phyloP scores from a whole-genome alignment of 805 yeast species.

The Lipomyces spencermartinsiae region DNA sequence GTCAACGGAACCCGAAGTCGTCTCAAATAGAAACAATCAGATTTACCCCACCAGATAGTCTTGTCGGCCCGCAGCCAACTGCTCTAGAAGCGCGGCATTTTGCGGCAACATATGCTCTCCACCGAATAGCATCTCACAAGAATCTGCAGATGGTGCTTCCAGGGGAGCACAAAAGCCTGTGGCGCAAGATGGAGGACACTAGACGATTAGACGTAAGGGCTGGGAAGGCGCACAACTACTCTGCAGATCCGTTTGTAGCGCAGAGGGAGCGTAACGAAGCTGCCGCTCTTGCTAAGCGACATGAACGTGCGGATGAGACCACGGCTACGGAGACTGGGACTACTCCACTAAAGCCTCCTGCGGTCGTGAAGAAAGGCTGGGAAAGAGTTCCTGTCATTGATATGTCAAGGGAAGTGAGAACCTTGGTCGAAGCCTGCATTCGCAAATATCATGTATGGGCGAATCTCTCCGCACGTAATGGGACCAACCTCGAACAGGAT shows the following conservation, averaged over 20 bases:
- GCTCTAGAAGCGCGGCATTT: slow-evolving; percentile 87
- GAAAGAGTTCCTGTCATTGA: slow-evolving; percentile 71
- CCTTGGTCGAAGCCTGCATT: slow-evolving; percentile 66
- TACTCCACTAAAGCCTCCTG: slow-evolving; percentile 7
- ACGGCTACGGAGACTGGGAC: slow-evolving; percentile 23
- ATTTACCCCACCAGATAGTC: slow-evolving; percentile 58
- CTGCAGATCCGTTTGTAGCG: slow-evolving; percentile 77
- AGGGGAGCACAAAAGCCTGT: slow-evolving; percentile 74
- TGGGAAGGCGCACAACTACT: slow-evolving; percentile 60
- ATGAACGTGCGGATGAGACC: slow-evolving; percentile 19
- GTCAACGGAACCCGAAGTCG: slow-evolving; percentile 82
- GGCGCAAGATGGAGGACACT: slow-evolving; percentile 73
- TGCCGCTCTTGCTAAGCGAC: slow-evolving; percentile 16
- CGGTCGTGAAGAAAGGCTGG: slow-evolving; percentile 62
- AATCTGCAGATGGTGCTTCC: slow-evolving; percentile 89
- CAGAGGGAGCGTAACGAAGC: slow-evolving; percentile 64
- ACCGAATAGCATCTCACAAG: slow-evolving; percentile 76
- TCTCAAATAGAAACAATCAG: slow-evolving; percentile 65
- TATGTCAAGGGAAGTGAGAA: slow-evolving; percentile 67
- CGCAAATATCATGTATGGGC: slow-evolving; percentile 45
- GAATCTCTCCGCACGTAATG: neutral
- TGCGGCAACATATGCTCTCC: slow-evolving; percentile 88
- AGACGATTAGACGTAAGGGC: slow-evolving; percentile 58
- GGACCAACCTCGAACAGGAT: slow-evolving; percentile 7
- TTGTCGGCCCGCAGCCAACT: slow-evolving; percentile 72